Conservation (phyloP, 2,329 filamentous ascomycete genomes). For the Clonostachys rhizophaga region DNA sequence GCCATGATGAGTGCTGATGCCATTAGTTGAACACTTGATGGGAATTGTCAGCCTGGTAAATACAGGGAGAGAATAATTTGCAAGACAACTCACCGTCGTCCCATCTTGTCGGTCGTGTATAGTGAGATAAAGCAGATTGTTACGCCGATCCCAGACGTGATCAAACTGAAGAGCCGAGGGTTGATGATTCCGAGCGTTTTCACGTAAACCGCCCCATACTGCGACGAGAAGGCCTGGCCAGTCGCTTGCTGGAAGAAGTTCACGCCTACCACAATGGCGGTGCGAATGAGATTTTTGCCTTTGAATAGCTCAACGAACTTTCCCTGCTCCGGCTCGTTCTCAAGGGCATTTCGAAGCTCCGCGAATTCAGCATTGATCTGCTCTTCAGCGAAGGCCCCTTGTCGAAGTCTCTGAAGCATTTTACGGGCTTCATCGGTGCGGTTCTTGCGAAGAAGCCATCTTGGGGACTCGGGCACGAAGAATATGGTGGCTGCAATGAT, state of each 20-base stretch:
- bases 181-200: constrained; percentile 16
- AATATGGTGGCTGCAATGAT: constrained; percentile 43
- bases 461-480: constrained; percentile 53
- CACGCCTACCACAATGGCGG: constrained; percentile 12
- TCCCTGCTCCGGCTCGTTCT: constrained; percentile 7
- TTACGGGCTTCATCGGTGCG: constrained; percentile 28
- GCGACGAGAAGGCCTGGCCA: constrained; percentile 14
- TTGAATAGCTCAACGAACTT: constrained; percentile 9
- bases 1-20: constrained; percentile 14
- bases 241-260: constrained; percentile 21
- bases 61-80: too few relatives aligned
- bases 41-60: too few relatives aligned
- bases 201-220: constrained; percentile 20
- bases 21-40: constrained; percentile 8
- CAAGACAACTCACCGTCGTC: constrained; percentile 1
- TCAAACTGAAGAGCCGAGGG: constrained; percentile 13
- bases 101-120: constrained; percentile 5
- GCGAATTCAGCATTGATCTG: too few relatives aligned
- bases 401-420: too few relatives aligned
- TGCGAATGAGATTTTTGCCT: constrained; percentile 10
- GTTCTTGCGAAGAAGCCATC: constrained; percentile 44
- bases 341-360: too few relatives aligned
- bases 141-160: constrained; percentile 7
- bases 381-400: too few relatives aligned
- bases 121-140: constrained; percentile 5